Evolutionary conservation across 2,329 filamentous ascomycete genomes (phyloP), one percentile per base, ranked within the genome.

Genomic region (Fusarium sp.): DNA sequence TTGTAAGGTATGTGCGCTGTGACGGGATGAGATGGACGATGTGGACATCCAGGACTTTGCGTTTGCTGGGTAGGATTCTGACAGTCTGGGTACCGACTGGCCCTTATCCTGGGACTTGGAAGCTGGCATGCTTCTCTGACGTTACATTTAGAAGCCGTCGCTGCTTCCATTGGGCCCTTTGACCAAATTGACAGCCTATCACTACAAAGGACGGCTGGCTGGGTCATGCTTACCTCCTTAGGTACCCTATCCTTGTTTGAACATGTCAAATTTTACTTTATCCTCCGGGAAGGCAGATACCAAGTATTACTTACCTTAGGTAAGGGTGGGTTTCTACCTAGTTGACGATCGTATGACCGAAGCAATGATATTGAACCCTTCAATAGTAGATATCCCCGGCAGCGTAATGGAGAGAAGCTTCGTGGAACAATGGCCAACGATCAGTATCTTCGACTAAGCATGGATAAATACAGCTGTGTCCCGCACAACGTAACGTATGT

Each of bases 121-220:
- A 59, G 48, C 47, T 47, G 48, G 69, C 58, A 73, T 66, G 48
- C 48, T 65, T 54, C 64, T 50, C 59, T 72, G 71, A 62, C 67
- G 71, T 74, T 74, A 59, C 71, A 74, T 74, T 74, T 74, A 74
- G 71, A 74, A 74, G 48, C 63, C 47, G 58, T 68, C 57, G 58
- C 45, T 55, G 50, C 68, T 73, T 69, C 68, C 62, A 62, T 59
- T 52, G 60, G 64, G 57, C 64, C 72, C 59, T 58, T 60, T 44
- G 45, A 47, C 50, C 71, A 64, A 58, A 17, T 68, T 64, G 62
- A 59, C 47, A 48, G 55, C 71, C 67, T 72, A 72, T 72, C 71
- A 70, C 54, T 72, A 62, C 50, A 36, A 68, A 52, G 62, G 62
- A 72, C 71, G 58, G 58, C 38, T 65, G 58, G 62, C 51, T 72